These are phyloP conservation scores for Thermothelomyces thermophilus DNA, from an alignment of 2,329 filamentous ascomycete species.

Conservation along the genomic window DNA sequence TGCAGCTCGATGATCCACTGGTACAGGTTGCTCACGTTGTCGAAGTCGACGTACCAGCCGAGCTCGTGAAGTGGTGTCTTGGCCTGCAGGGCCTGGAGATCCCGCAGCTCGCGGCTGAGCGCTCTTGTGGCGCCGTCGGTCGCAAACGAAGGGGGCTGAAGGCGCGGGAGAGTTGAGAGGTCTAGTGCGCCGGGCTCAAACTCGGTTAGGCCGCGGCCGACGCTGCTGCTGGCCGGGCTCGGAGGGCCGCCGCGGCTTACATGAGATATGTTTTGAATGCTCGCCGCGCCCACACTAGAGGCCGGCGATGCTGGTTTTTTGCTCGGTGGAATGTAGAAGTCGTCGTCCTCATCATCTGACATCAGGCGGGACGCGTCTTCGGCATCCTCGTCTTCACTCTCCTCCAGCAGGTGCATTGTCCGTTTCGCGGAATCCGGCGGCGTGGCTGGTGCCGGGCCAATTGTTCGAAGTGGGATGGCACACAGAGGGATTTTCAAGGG, in stretches of 20 bases:
- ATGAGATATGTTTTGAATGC: not conserved
- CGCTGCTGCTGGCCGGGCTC: conserved; percentile 10
- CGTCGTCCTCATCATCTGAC: conserved; percentile 24
- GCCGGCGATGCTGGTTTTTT: conserved; percentile 10
- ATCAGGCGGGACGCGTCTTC: conserved; percentile 35
- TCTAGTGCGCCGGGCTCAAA: conserved; percentile 65
- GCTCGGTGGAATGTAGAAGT: not conserved
- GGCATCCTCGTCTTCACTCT: conserved; percentile 42
- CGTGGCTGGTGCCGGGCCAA: not conserved
- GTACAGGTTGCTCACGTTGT: conserved; percentile 65
- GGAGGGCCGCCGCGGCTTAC: conserved; percentile 1
- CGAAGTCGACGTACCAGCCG: conserved; percentile 75
- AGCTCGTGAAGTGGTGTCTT: conserved; percentile 55
- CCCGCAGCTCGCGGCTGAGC: conserved; percentile 58
- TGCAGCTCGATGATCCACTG: conserved; percentile 91
- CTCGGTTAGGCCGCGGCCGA: conserved; percentile 26
- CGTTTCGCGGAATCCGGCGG: conserved; percentile 6
- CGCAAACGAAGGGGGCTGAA: conserved; percentile 61
- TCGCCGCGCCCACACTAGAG: conserved; percentile 4
- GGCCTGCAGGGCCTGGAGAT: conserved; percentile 58
- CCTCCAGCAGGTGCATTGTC: conserved; percentile 25
- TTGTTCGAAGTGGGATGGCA: conserved; percentile 28
- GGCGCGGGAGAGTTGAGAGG: conserved; percentile 52
- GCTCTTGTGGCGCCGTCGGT: conserved; percentile 53
- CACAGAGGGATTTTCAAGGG: conserved; percentile 29